phyloP scores from a whole-genome alignment of 306 rosid species.

The Adenanthera pavonina region DNA sequence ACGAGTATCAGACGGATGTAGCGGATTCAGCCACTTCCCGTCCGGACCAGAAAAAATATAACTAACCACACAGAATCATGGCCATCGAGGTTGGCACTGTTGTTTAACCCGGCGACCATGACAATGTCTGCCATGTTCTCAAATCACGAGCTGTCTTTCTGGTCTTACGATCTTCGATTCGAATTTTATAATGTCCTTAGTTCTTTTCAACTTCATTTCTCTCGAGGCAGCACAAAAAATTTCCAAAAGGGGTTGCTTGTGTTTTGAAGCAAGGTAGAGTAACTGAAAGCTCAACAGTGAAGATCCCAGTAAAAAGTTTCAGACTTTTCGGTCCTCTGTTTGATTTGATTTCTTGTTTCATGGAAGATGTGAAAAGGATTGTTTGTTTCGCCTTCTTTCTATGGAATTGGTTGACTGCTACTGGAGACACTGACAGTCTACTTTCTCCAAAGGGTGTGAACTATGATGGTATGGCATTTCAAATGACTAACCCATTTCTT shows the following conservation, averaged over 20 bases:
- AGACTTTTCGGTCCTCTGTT: slow-evolving; percentile 39
- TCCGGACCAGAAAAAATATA: not conserved
- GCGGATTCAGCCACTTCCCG: not conserved
- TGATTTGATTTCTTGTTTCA: slow-evolving; percentile 40
- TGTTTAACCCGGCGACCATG: slow-evolving; percentile 41
- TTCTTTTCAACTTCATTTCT: slow-evolving; percentile 26
- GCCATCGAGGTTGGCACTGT: slow-evolving; percentile 1
- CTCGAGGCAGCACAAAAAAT: slow-evolving; percentile 43
- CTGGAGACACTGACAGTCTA: slow-evolving; percentile 59
- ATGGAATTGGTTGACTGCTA: slow-evolving; percentile 43
- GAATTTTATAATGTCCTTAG: slow-evolving; percentile 9
- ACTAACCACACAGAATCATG: slow-evolving; percentile 21
- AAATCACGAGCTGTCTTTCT: slow-evolving; percentile 73
- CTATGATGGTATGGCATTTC: slow-evolving; percentile 74
- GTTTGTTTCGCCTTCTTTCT: slow-evolving; percentile 48
- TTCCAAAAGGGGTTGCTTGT: slow-evolving; percentile 39
- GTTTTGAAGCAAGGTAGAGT: slow-evolving; percentile 24
- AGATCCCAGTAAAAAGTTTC: slow-evolving; percentile 53
- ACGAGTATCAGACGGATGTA: slow-evolving; percentile 6
- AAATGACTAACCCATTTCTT: slow-evolving; percentile 12
- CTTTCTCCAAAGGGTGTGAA: slow-evolving; percentile 98
- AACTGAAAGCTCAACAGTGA: slow-evolving; percentile 12
- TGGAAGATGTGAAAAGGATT: slow-evolving; percentile 47
- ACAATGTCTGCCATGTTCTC: slow-evolving; percentile 69
- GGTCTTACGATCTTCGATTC: slow-evolving; percentile 43